Evolutionary conservation across 2,329 filamentous ascomycete species (phyloP), one percentile per base, ranked within the genome.

Genomic region (Hypoxylon sp.): DNA sequence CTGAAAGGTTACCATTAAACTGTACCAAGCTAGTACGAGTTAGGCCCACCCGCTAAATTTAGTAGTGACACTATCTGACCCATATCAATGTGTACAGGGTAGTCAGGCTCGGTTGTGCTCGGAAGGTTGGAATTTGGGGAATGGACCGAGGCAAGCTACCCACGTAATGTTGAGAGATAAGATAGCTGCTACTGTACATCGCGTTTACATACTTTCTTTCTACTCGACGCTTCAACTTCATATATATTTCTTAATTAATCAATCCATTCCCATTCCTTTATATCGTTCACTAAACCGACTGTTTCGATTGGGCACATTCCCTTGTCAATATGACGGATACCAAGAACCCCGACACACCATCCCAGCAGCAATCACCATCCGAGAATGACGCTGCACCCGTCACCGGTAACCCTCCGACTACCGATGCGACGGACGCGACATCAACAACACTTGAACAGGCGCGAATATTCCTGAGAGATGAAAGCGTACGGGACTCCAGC

Each of bases 381-480:
- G 43, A 65, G 25, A 28, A 65, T 30, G 57, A 69, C 30, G 43
- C 68, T 56, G 51, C 63, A 38, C 32, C 67, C 23, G 67, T 72
- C 17, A 43, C 68, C n/a, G 64, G 68, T 67, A 60, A 64, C 65
- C 36, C 67, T 6, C 41, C 62, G 56, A 72, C 79, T 43, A 74
- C 78, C 65, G 58, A 63, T 38, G 21, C 50, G 13, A 48, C 51
- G 43, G 68, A 73, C n/a, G 49, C 67, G 46, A 51, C 55, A 48
- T 67, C 72, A 21, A 50, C 67, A 48, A 77, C 74, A 28, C 59
- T 92, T 36, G 88, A 93, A 14, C 88, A 93, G 75, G 93, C 94
- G 28, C 85, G 86, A 46, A 87, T 84, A 58, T 98, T 97, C 76
- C 85, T 98, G 3, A 83, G 92, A 55, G 91, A 97, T 66, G 89